A percentile compares a stretch with the other conserved stretches of the same genome.
Conservation (phyloP, 495 filamentous ascomycete species). For the Monascus purpureus region DNA sequence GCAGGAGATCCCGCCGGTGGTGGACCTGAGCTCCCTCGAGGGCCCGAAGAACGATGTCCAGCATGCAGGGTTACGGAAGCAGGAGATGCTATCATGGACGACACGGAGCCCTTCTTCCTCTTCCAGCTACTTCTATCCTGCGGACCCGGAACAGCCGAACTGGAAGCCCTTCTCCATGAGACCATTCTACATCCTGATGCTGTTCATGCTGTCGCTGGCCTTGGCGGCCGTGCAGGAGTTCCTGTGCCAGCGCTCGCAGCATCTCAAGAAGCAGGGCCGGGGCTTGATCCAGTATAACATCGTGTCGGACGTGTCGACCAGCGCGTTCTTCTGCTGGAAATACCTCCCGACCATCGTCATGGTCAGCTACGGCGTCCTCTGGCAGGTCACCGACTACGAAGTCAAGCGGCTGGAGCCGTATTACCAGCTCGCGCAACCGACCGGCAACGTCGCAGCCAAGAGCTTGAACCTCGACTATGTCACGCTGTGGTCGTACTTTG, state of each 20-base stretch:
- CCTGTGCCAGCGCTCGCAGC: conserved; percentile 41
- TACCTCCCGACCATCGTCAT: conserved; percentile 56
- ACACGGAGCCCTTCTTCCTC: no score
- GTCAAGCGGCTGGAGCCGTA: conserved; percentile 61
- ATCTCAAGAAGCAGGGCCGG: conserved; percentile 7
- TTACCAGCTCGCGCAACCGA: conserved; percentile 53
- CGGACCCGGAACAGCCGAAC: conserved; percentile 38
- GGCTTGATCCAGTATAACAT: conserved; percentile 36
- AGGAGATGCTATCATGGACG: conserved; percentile 3
- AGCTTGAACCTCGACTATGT: conserved; percentile 63
- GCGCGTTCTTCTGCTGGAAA: conserved; percentile 53
- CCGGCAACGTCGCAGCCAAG: conserved; percentile 47
- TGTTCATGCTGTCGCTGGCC: conserved; percentile 42
- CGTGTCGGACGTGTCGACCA: conserved; percentile 34
- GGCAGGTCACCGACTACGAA: conserved; percentile 63
- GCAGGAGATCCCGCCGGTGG: conserved; percentile 5
- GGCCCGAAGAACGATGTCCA: conserved; percentile 3
- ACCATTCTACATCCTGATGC: conserved; percentile 42
- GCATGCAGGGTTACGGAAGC: not conserved
- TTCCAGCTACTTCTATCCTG: conserved; percentile 33
- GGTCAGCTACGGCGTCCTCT: conserved; percentile 58
- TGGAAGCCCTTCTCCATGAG: conserved; percentile 64
- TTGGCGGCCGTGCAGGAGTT: conserved; percentile 44
- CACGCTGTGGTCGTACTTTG: conserved; percentile 45
- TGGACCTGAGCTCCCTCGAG: conserved; percentile 9